Evolutionary conservation across 129 eudicot species (phyloP).

Genomic region (Centrapalus pauciflorus): DNA sequence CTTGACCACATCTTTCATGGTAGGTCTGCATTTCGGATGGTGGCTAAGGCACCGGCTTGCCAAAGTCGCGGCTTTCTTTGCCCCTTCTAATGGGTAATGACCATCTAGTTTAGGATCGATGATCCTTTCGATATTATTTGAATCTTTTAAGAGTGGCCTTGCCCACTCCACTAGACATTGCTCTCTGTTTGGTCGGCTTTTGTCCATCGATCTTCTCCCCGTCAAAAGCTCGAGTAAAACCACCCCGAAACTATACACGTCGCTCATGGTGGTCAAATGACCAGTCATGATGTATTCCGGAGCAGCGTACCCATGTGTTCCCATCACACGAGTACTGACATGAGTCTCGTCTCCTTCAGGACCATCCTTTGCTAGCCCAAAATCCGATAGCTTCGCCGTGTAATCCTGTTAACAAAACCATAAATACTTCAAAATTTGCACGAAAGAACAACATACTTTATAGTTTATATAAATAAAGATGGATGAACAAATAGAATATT

Average conservation of each 20-base stretch:
- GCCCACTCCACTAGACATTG: constrained; percentile 54
- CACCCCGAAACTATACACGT: constrained; percentile 60
- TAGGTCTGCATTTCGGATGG: constrained; percentile 47
- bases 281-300: constrained; percentile 96
- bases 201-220: constrained; percentile 60
- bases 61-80: constrained; percentile 38
- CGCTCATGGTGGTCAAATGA: constrained; percentile 53
- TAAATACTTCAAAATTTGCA: neutral
- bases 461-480: neutral
- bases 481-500: constrained; percentile 5
- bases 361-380: constrained; percentile 89
- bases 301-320: constrained; percentile 91
- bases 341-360: constrained; percentile 83
- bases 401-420: constrained; percentile 47
- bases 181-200: constrained; percentile 46
- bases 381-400: constrained; percentile 76
- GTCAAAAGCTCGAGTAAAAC: constrained; percentile 51
- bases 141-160: constrained; percentile 47
- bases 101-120: constrained; percentile 62
- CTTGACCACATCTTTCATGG: constrained; percentile 52
- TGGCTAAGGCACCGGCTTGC: constrained; percentile 61
- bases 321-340: constrained; percentile 78
- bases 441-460: neutral
- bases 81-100: constrained; percentile 42
- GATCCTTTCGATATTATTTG: constrained; percentile 38